A percentile compares a stretch with the other conserved stretches of the same genome.
Conservation (phyloP, 208 protist species). For the Wallacemonas sp. region DNA sequence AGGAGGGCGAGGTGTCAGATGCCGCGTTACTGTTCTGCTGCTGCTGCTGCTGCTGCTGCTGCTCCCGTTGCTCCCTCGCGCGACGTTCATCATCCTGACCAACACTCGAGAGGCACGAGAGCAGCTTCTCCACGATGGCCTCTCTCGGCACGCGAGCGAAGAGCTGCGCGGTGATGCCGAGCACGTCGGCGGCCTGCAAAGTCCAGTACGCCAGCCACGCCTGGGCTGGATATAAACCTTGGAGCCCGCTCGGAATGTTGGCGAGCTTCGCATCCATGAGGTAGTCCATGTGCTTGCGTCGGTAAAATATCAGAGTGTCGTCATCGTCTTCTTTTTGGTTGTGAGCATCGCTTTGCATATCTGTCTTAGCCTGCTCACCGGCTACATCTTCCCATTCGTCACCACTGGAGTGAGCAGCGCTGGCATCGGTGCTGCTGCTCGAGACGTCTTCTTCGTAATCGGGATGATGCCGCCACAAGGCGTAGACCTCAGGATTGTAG, state of each 20-base stretch:
- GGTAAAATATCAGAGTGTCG: conserved; percentile 15
- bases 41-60: background rate
- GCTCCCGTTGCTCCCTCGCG: background rate
- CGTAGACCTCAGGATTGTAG: conserved; percentile 43
- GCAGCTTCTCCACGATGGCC: conserved; percentile 48
- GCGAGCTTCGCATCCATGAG: conserved; percentile 22
- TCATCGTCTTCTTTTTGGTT: background rate
- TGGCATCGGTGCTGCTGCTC: background rate
- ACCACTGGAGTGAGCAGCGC: background rate
- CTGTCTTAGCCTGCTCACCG: too few species aligned
- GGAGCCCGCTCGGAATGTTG: conserved; percentile 14
- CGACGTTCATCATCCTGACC: conserved; percentile 6
- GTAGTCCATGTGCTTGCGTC: conserved; percentile 40
- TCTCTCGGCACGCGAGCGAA: conserved; percentile 33
- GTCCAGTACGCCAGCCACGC: conserved; percentile 85
- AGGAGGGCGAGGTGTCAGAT: background rate
- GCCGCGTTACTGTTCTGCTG: background rate
- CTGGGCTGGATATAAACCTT: conserved; percentile 55
- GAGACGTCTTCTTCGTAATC: conserved; percentile 17
- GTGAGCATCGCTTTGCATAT: background rate
- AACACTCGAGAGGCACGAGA: conserved; percentile 46
- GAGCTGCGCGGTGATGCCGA: conserved; percentile 50
- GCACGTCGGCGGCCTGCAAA: conserved; percentile 73
- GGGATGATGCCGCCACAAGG: conserved; percentile 48
- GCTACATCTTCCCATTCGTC: background rate